Evolutionary conservation across 345 rosid species (phyloP), one percentile per base, ranked within the genome.

Genomic region (Acer saccharum): DNA sequence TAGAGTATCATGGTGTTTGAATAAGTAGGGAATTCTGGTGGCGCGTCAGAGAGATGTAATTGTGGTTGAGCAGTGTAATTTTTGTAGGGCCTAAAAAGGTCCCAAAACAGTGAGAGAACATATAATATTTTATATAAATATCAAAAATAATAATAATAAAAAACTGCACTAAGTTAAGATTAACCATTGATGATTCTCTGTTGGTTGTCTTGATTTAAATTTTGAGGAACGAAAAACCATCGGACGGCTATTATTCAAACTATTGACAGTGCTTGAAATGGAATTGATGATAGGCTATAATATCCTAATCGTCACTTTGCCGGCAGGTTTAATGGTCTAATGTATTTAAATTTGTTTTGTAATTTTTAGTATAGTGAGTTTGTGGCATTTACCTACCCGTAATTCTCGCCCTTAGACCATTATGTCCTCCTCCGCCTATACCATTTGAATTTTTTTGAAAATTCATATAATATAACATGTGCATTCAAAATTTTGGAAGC

Each of bases 321-420:
- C 69, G 69, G 77, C 77, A 74, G 62, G 69, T 74, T 27, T 48
- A 25, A 20, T n/a, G 63, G 68, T 7, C 17, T 14, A 14, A 23
- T 48, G 39, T 48, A 74, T n/a, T 61, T 60, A 60, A 73, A 17
- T 41, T 43, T 52, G 32, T 14, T 10, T 29, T 1, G 65, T 32
- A 3, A 52, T 11, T 7, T 57, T 4, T 35, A 35, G 39, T 35
- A 35, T 5, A 35, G 39, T 43, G 46, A 43, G 46, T 8, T 43
- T 43, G 10, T 43, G 44, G 46, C 35, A 32, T 43, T 43, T 9
- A 43, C 7, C 46, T 6, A 1, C 46, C 46, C 46, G 39, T 35
- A 43, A 43, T 43, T 43, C 10, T 43, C 46, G 9, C 46, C 11
- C 46, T 43, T 43, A 43, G 46, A 43, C 46, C 46, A 43, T 43